Conservation (phyloP, 73 alveolate genomes). For the Paramecium biaurelia region DNA sequence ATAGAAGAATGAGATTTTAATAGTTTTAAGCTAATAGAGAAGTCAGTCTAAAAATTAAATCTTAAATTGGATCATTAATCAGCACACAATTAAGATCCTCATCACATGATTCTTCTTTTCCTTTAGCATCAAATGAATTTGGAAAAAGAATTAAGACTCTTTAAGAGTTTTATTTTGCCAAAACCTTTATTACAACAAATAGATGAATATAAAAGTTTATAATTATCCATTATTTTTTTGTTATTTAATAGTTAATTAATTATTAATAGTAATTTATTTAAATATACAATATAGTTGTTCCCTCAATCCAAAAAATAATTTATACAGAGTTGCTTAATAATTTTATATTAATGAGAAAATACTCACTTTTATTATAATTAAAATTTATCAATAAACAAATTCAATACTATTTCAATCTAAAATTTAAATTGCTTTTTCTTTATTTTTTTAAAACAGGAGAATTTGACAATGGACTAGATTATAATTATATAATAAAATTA, state of each 20-base stretch:
- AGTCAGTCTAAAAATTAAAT: neutral
- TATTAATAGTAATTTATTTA: no score
- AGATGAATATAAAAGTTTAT: neutral
- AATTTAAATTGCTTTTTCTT: neutral
- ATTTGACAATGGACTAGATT: neutral
- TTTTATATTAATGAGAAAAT: neutral
- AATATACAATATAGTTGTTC: no score
- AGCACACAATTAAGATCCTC: neutral
- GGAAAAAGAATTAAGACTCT: neutral
- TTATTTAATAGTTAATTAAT: neutral
- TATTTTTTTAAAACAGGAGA: neutral
- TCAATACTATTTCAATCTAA: neutral
- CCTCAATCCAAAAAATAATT: no score
- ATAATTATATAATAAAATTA: neutral
- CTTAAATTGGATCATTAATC: neutral
- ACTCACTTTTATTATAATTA: neutral
- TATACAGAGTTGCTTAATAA: neutral
- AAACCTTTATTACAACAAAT: neutral
- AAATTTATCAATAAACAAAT: neutral
- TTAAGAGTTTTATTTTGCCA: neutral
- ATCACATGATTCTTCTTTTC: neutral
- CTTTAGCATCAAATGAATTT: neutral
- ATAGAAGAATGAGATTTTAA: neutral
- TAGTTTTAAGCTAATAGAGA: neutral
- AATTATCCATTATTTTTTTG: neutral